Evolutionary conservation across 1,284 basidiomycete genomes (phyloP).

Genomic region (Cryptococcus wingfieldii): DNA sequence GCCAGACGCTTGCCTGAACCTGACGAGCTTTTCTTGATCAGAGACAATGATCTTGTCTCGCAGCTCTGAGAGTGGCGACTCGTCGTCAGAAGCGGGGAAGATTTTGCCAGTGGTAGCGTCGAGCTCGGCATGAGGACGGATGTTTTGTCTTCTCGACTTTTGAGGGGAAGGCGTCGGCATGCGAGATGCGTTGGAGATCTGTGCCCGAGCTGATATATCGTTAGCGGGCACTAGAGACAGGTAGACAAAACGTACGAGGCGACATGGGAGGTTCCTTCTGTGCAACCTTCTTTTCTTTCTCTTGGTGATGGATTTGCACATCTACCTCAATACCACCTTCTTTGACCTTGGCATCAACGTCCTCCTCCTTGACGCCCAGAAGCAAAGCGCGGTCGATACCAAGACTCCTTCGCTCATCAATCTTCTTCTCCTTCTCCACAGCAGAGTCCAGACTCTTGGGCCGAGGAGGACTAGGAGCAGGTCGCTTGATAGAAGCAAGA

Average conservation of each 20-base stretch:
- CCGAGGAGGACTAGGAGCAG: conserved; percentile 30
- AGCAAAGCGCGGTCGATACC: conserved; percentile 17
- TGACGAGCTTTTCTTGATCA: conserved; percentile 8
- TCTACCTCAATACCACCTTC: conserved; percentile 11
- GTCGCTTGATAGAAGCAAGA: conserved; percentile 21
- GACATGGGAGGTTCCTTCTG: conserved; percentile 7
- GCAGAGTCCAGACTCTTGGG: conserved; percentile 21
- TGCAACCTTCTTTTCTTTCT: not conserved
- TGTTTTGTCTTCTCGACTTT: conserved; percentile 8
- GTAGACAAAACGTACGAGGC: conserved; percentile 7
- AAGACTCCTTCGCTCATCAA: conserved; percentile 23
- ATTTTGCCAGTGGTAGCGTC: conserved; percentile 10
- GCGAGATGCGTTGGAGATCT: conserved; percentile 3
- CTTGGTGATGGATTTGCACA: conserved; percentile 8
- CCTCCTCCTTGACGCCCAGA: conserved; percentile 8
- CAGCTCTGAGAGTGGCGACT: conserved; percentile 20
- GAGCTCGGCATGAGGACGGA: conserved; percentile 7
- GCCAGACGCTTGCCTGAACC: conserved; percentile 26
- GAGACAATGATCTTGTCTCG: conserved; percentile 24
- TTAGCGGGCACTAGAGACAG: not conserved
- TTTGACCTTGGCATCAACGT: conserved; percentile 7
- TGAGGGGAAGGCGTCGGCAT: conserved; percentile 16
- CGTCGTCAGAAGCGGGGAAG: conserved; percentile 19
- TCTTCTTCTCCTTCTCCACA: conserved; percentile 12
- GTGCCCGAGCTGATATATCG: conserved; percentile 3